phyloP scores from a whole-genome alignment of 169 alveolate species.

The Plasmodium fragile region DNA sequence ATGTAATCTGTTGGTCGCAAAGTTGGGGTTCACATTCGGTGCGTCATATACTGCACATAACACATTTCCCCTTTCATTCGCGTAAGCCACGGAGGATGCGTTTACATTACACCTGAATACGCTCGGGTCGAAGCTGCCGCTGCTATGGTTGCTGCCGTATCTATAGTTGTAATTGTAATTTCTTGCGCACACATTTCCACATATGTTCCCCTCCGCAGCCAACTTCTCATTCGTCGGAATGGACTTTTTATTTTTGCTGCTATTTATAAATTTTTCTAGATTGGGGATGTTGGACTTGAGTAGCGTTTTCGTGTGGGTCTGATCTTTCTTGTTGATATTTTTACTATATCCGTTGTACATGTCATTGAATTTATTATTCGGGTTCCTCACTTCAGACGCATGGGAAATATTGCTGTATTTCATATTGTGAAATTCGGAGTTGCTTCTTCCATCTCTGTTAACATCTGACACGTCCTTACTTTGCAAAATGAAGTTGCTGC shows the following conservation, averaged over 20 bases:
- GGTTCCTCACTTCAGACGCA: background rate
- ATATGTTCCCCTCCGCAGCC: background rate
- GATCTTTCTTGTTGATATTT: constrained; percentile 15
- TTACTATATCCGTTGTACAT: background rate
- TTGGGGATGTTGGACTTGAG: constrained; percentile 10
- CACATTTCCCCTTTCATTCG: background rate
- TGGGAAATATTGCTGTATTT: background rate
- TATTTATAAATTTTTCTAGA: constrained; percentile 17
- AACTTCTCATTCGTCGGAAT: background rate
- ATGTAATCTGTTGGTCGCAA: background rate
- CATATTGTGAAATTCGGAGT: constrained; percentile 6
- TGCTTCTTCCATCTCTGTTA: background rate
- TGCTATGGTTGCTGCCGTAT: background rate
- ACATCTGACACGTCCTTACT: background rate
- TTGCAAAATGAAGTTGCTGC: background rate
- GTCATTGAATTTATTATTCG: background rate
- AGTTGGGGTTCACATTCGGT: background rate
- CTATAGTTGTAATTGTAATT: background rate
- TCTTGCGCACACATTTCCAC: background rate
- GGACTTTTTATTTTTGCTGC: background rate
- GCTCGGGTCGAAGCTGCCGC: background rate
- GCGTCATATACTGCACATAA: background rate
- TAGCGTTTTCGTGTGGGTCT: background rate
- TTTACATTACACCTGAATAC: background rate
- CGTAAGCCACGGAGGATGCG: background rate